Base-by-base conservation (phyloP, 2,329 filamentous ascomycete species). In the Ophiostoma pallidulum region DNA sequence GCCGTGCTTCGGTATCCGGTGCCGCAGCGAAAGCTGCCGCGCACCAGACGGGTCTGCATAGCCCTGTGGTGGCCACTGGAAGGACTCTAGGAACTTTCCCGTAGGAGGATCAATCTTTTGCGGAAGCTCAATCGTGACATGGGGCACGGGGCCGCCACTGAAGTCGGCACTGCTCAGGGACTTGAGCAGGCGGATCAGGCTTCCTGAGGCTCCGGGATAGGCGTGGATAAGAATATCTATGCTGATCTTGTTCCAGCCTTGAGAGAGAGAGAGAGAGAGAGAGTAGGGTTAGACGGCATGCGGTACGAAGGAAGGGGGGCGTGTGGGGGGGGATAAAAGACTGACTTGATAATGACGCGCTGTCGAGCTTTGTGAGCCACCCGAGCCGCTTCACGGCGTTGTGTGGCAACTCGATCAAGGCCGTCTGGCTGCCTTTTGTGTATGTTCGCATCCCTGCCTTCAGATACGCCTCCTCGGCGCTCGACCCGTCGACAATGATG, bases 181-280 rank as follows among this genome's bases (percentile, higher is more conserved):
- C 51, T 77, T 75, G 4, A 98, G 74, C 28, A 96, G 72, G 47
- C 87, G 75, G 43, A 87, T 77, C 26, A 96, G 62, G 43, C 82
- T 84, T 10, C 86, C 89, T 3, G 86, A 82, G 18, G 84, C 81
- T 8, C 74, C 73, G 3, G 79, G 67, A 7, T 80, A 75, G 1
- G 86, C 87, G 50, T 94, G 86, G 8, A 97, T 77, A 12, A 96
- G 64, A 45, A 98, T 86, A 54, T 97, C 88, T 52, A 97, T 73
- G 32, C 74, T 78, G 5, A 86, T 71, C 40, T 79, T 76, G 61
- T 91, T 82, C 90, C 90, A 96, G 29, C 77, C 84, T 82, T 28
- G 1, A 13, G 59, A 22, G 12, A 3, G 18, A 5, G 35, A 18
- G 16, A 49, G 28, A 40, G 54, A 31, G 16, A 20, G 53, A 29